phyloP scores from a whole-genome alignment of 2,329 filamentous ascomycete genomes.

The Microdochium bolleyi region DNA sequence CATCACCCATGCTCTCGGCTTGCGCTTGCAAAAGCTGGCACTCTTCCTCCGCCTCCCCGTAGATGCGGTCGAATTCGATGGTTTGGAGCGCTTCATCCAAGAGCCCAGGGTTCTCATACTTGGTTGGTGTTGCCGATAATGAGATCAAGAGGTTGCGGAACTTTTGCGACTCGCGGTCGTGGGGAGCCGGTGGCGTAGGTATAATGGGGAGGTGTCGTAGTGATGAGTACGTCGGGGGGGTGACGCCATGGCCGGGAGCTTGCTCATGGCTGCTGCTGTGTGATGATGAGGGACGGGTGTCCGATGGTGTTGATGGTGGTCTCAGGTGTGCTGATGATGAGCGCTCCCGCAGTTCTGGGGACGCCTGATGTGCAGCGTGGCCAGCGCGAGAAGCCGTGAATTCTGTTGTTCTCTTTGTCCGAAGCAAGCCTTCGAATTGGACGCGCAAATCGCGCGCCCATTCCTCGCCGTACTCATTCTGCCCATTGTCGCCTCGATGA shows the following conservation, averaged over 20 bases:
- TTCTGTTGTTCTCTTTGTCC: conserved; percentile 80
- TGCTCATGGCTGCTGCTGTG: conserved; percentile 24
- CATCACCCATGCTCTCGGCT: conserved; percentile 78
- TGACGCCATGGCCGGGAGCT: conserved; percentile 11
- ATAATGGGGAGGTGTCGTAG: conserved; percentile 58
- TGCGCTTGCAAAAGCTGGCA: conserved; percentile 79
- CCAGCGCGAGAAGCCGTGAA: conserved; percentile 57
- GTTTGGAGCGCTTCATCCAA: conserved; percentile 84
- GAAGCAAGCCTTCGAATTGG: conserved; percentile 80
- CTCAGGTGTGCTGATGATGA: conserved; percentile 41
- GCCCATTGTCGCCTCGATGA: conserved; percentile 10
- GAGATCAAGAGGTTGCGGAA: conserved; percentile 79
- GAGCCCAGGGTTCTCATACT: conserved; percentile 93
- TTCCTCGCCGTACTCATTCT: conserved; percentile 53
- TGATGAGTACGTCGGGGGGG: conserved; percentile 53
- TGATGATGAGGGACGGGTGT: conserved; percentile 38
- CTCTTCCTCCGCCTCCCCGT: conserved; percentile 90
- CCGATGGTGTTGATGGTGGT: conserved; percentile 26
- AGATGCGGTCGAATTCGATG: conserved; percentile 85
- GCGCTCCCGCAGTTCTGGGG: conserved; percentile 44
- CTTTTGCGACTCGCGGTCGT: conserved; percentile 61
- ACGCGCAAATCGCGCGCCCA: conserved; percentile 73
- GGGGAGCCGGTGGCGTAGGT: conserved; percentile 62
- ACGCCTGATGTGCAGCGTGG: conserved; percentile 43
- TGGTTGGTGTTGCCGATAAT: conserved; percentile 78